A percentile compares a stretch with the other conserved stretches of the same genome.
Conservation (phyloP, 148 eudicot genomes). For the Arctostaphylos glauca region DNA sequence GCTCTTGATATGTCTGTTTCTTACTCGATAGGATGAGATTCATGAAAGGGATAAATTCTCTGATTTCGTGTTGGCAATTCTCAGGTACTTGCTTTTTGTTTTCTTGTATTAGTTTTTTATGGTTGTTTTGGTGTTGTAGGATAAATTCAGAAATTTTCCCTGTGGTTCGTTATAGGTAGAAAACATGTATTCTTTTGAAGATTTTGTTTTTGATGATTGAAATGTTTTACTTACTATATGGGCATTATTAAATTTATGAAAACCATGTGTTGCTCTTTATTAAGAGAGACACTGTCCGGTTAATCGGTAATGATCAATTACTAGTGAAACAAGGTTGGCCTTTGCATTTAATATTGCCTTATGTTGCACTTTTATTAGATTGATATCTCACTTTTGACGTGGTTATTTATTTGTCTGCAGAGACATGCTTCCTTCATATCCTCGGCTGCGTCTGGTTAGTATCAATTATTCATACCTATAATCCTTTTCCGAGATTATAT, state of each 20-base stretch:
- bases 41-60: slow-evolving; percentile 94
- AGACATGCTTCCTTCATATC: slow-evolving; percentile 84
- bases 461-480: background rate
- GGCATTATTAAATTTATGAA: background rate
- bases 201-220: background rate
- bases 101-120: background rate
- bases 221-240: background rate
- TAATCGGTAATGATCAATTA: background rate
- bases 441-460: slow-evolving; percentile 82
- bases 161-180: background rate
- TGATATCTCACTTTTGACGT: slow-evolving; percentile 6
- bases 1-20: slow-evolving; percentile 1
- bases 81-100: slow-evolving; percentile 53
- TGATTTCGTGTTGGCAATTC: slow-evolving; percentile 85
- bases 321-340: background rate
- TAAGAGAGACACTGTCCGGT: background rate
- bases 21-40: slow-evolving; percentile 78
- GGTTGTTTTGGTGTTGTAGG: background rate
- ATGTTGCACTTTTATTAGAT: background rate
- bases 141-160: background rate
- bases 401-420: slow-evolving; percentile 46
- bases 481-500: background rate
- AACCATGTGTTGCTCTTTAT: background rate
- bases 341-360: slow-evolving; percentile 1
- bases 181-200: background rate